Evolutionary conservation across 306 rosid genomes (phyloP), one percentile per base, ranked within the genome.

Genomic region (Quercus agrifolia): DNA sequence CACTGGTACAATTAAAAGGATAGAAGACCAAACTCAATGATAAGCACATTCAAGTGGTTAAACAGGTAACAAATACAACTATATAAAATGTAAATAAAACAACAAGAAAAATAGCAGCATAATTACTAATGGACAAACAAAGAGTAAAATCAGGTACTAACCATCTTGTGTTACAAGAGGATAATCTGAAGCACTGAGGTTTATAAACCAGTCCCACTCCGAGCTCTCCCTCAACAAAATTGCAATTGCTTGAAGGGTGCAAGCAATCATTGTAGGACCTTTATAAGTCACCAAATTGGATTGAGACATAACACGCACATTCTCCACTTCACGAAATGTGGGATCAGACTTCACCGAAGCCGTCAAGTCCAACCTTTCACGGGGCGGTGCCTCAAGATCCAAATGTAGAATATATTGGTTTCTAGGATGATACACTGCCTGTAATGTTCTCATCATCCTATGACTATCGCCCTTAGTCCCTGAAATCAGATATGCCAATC

Each of bases 231-330:
- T 91, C 97, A 95, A 86, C 61, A 95, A 81, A 83, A 95, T 88
- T 25, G 99, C 87, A 79, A 95, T 90, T 1, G 99, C 99, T 89
- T 95, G 99, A 59, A 95, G 93, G 44, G 99, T 95, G 77, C 93
- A 91, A 82, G 99, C 99, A 79, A 95, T 93, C 99, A 95, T 95
- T 1, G 98, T 91, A 69, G 99, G 99, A 72, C 99, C 99, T 83
- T 95, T 95, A 75, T 95, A 96, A 33, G 99, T 96, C 59, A 95
- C 98, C 92, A 93, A 86, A 85, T 95, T 95, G 30, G 86, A 77
- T 56, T 82, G 90, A 79, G 90, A 89, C 99, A 95, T 93, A 70
- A 93, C 93, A 4, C 89, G 93, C 67, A 95, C 99, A 86, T 95
- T 95, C 82, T 91, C 97, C 18, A 90, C 94, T 85, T 90, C 96